Percentiles rank a stretch among this genome's conserved stretches.
Conservation (phyloP, 306 rosid genomes). For the Lathyrus sativus region DNA sequence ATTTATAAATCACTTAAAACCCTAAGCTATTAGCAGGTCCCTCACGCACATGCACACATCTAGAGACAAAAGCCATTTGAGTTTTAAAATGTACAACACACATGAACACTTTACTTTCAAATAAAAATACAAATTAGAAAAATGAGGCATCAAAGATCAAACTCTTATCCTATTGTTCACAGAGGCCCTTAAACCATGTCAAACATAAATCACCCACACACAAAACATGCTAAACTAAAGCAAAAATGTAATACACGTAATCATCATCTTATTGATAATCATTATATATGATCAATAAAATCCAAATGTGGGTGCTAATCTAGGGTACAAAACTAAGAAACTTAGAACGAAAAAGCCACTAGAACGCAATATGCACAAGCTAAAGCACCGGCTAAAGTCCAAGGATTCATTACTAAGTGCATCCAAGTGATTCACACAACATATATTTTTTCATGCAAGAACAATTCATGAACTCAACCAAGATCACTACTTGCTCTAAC, state of each 20-base stretch:
- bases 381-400: too few species aligned
- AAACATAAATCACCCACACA: background rate
- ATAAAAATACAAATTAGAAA: slow-evolving; percentile 4
- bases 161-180: slow-evolving; percentile 13
- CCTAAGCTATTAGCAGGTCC: slow-evolving; percentile 4
- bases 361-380: too few species aligned
- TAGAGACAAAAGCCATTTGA: slow-evolving; percentile 2
- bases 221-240: slow-evolving; percentile 3
- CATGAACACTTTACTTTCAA: slow-evolving; percentile 8
- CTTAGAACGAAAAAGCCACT: too few species aligned
- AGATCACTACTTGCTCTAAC: too few species aligned
- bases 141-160: slow-evolving; percentile 12
- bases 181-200: slow-evolving; percentile 9
- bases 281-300: too few species aligned
- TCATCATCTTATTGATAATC: slow-evolving; percentile 1
- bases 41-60: background rate
- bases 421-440: too few species aligned
- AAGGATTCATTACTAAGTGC: too few species aligned
- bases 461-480: too few species aligned
- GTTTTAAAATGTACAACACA: slow-evolving; percentile 6
- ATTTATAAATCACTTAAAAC: background rate
- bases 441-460: too few species aligned
- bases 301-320: too few species aligned
- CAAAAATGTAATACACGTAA: background rate
- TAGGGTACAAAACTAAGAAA: too few species aligned